Conservation (phyloP, 148 eudicot species). For the Hydrangea macrophylla region DNA sequence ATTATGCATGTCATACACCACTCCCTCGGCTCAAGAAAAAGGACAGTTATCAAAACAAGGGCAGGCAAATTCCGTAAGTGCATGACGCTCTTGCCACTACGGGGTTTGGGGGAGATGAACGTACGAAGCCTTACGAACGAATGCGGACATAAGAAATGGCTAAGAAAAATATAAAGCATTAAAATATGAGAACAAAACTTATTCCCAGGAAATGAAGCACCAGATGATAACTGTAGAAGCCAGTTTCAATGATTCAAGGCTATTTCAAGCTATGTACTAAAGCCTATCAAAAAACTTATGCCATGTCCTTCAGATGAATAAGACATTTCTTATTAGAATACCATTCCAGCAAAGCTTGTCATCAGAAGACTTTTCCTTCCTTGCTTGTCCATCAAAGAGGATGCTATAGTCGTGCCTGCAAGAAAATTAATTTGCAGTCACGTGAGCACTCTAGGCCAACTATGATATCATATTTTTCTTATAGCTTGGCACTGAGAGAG, state of each 20-base stretch:
- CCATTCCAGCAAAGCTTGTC: conserved; percentile 96
- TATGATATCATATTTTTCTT: conserved; percentile 7
- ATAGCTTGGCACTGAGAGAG: too few relatives aligned
- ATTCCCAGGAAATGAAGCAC: too few relatives aligned
- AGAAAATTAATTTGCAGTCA: conserved; percentile 17
- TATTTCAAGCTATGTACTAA: background rate
- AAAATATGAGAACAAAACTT: too few relatives aligned
- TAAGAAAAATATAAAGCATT: background rate
- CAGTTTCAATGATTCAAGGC: background rate
- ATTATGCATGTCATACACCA: too few relatives aligned
- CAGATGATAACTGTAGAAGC: too few relatives aligned
- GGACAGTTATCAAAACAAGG: too few relatives aligned
- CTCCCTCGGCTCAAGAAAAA: too few relatives aligned
- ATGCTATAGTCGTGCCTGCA: conserved; percentile 83
- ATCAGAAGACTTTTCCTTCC: conserved; percentile 94
- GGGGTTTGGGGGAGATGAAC: too few relatives aligned
- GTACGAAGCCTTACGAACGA: too few relatives aligned
- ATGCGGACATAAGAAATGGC: background rate
- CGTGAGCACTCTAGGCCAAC: background rate
- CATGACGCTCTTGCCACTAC: too few relatives aligned
- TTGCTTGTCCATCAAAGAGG: conserved; percentile 89
- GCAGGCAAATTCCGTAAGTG: too few relatives aligned
- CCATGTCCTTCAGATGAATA: conserved; percentile 5
- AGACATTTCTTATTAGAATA: conserved; percentile 10
- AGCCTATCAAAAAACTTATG: background rate